phyloP scores from a whole-genome alignment of 2,329 filamentous ascomycete species.

The Colletotrichum acutatum region DNA sequence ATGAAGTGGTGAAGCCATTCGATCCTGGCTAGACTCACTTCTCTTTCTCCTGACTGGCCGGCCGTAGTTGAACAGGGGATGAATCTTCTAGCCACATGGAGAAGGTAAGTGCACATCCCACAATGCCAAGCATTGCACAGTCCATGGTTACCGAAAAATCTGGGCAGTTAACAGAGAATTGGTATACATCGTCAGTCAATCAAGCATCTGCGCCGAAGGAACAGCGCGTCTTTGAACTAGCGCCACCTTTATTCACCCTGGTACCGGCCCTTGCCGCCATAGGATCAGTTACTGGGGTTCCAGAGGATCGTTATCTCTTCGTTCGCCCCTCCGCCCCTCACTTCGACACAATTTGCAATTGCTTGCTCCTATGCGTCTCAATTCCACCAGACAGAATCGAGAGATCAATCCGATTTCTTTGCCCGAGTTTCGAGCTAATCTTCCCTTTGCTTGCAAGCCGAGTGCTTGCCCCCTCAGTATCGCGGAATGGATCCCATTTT shows the following conservation, averaged over 20 bases:
- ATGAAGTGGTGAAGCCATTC: not conserved
- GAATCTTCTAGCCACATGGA: conserved; percentile 7
- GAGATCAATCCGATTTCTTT: not conserved
- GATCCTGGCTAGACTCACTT: not conserved
- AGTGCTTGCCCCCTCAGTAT: not conserved
- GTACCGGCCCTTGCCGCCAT: not conserved
- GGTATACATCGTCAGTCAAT: not conserved
- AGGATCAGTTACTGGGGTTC: not conserved
- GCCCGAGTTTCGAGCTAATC: not conserved
- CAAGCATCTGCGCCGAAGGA: not conserved
- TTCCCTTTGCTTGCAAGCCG: not conserved
- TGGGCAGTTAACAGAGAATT: not conserved
- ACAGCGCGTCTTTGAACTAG: not conserved
- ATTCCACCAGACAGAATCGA: not conserved
- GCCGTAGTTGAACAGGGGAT: not conserved
- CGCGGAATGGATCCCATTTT: not conserved
- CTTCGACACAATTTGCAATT: not conserved
- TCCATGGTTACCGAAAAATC: not conserved
- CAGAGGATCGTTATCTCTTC: not conserved
- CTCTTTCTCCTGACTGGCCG: not conserved
- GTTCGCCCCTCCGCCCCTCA: not conserved
- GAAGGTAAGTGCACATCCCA: conserved; percentile 1
- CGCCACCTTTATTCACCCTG: not conserved
- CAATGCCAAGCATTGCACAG: not conserved
- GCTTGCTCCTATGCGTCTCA: not conserved